Base-by-base conservation (phyloP, 2,329 filamentous ascomycete genomes). In the Hansfordia pulvinata region DNA sequence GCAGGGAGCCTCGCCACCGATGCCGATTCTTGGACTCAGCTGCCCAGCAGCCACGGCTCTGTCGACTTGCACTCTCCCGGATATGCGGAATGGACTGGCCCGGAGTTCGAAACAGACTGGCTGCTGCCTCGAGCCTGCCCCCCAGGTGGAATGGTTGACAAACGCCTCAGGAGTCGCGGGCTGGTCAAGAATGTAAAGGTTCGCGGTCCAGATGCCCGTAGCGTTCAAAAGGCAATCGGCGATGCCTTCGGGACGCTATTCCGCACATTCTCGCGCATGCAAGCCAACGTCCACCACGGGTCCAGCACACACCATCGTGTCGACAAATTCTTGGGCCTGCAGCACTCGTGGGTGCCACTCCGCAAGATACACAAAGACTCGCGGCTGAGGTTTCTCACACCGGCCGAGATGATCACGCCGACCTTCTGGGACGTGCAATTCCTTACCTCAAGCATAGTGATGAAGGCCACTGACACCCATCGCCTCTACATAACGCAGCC, bases 341-440 rank as follows among this genome's bases (percentile, higher is more conserved):
- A 67, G 28, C 73, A 77, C 22, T 52, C 68, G 0, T 83, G 79
- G 65, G 64, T 86, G n/a, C 81, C 81, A 5, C 56, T 88, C 11
- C 69, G 80, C 26, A 86, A 86, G 46, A 56, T 83, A 3, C 70
- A 80, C 43, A 83, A 78, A 42, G 76, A 83, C 30, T 75, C 76
- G 0, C 67, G 72, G 15, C 60, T 88, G 6, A 69, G 72, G 2
- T 85, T 85, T 38, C 58, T 86, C 8, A 68, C 66, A 5, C 72
- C 71, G 2, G 59, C 70, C 2, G 81, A 86, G 46, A 79, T 86
- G 71, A 53, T 79, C 19, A 84, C 76, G 1, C 70, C 78, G 1
- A 66, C 73, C 2, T 50, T 74, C 3, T 88, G 81, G 81, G 70
- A 74, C 27, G 69, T 75, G 3, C 60, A 69, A 8, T 86, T 86